Percentiles rank a stretch among this genome's conserved stretches.
Evolutionary conservation across 495 filamentous ascomycete species (phyloP).

Genomic region (Cenococcum geophilum): DNA sequence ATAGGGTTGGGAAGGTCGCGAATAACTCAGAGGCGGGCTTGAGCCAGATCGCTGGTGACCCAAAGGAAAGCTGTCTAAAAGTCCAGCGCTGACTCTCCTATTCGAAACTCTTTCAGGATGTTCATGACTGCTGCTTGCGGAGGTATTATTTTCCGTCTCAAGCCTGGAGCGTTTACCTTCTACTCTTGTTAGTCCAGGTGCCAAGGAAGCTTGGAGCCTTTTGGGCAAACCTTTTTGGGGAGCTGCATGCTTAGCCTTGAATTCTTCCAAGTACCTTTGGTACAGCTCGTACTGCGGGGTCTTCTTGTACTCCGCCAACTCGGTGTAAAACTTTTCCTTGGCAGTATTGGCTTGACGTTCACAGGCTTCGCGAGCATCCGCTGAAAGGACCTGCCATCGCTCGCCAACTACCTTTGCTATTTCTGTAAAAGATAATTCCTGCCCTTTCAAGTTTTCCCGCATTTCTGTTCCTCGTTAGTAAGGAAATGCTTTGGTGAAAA

Average conservation of each 20-base stretch:
- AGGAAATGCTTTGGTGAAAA: neutral
- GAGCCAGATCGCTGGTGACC: constrained; percentile 9
- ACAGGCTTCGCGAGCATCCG: constrained; percentile 60
- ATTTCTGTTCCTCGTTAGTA: constrained; percentile 47
- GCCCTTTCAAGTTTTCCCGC: constrained; percentile 64
- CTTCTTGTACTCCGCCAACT: constrained; percentile 67
- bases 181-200: constrained; percentile 3
- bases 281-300: constrained; percentile 58
- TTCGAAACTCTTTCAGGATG: neutral
- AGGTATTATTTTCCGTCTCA: constrained; percentile 33
- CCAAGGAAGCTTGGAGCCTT: neutral
- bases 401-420: constrained; percentile 78
- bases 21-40: constrained; percentile 12
- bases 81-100: constrained; percentile 13
- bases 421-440: constrained; percentile 69
- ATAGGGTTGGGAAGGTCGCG: constrained; percentile 14
- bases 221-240: constrained; percentile 35
- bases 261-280: constrained; percentile 61
- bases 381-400: constrained; percentile 64
- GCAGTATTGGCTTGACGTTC: constrained; percentile 60
- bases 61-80: constrained; percentile 6
- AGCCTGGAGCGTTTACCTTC: constrained; percentile 39
- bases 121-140: constrained; percentile 25
- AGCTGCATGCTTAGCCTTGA: constrained; percentile 56
- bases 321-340: constrained; percentile 64